Evolutionary conservation across 306 rosid genomes (phyloP), one percentile per base, ranked within the genome.

Genomic region (Ammopiptanthus mongolicus): DNA sequence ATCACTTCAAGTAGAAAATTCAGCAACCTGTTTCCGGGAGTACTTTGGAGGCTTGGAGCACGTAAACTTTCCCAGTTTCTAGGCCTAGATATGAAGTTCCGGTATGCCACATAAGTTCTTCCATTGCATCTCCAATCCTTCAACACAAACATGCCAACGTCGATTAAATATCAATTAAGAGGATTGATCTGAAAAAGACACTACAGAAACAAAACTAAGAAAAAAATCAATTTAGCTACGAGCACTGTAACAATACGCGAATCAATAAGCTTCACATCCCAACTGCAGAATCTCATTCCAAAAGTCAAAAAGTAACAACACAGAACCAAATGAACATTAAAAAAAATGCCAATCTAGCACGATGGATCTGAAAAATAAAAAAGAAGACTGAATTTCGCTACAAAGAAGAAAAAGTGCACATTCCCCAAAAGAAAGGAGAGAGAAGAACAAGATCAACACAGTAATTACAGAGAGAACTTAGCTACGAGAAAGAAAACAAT

Each of bases 21-120:
- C 71, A 75, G 78, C 74, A 79, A 95, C 98, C 98, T 95, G 97
- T 90, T 95, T 86, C 96, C 98, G 0, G 98, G 98, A 79, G 98
- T 91, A 85, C 79, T 84, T 75, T 87, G 93, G 65, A 88, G 89
- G 75, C 96, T 95, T 37, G 89, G 90, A 21, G 68, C 60, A 12
- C 69, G 87, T 34, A 48, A 82, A 85, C 75, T 88, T 41, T 94
- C 97, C 93, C 89, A 91, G 80, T 94, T 80, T 84, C 87, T 88
- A 11, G 96, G 97, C 81, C 90, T 81, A 67, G 78, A 52, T 39
- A 91, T 87, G 86, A 71, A 95, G 78, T 90, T 95, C 47, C 96
- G 89, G 78, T 79, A 86, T 4, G 98, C 98, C 57, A 88, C 93
- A n/a, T 95, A 95, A 11, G 96, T 96, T 82, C 84, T 95, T 41